phyloP scores from a whole-genome alignment of 345 rosid species.

The Murraya koenigii region DNA sequence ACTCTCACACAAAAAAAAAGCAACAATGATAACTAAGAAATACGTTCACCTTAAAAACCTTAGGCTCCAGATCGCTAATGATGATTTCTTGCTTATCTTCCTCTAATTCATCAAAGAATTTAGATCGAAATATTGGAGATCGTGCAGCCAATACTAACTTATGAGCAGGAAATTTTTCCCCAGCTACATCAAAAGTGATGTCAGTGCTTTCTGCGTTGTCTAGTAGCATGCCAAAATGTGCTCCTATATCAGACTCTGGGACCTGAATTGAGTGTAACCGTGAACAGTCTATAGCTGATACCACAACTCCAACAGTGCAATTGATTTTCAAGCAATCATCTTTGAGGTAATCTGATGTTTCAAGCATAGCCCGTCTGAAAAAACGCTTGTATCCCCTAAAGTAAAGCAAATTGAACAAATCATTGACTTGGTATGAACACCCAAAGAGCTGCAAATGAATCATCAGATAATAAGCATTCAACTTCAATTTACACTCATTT shows the following conservation, averaged over 20 bases:
- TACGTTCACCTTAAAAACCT: slow-evolving; percentile 51
- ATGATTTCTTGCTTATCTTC: slow-evolving; percentile 40
- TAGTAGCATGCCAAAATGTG: slow-evolving; percentile 53
- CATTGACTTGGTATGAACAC: not conserved
- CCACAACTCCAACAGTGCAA: slow-evolving; percentile 73
- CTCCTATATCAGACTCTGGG: slow-evolving; percentile 61
- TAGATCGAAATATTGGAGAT: slow-evolving; percentile 48
- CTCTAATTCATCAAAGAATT: slow-evolving; percentile 33
- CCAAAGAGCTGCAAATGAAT: not conserved
- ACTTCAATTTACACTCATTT: not conserved
- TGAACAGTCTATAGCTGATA: slow-evolving; percentile 46
- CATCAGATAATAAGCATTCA: not conserved
- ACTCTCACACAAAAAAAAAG: not conserved
- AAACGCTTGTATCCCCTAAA: slow-evolving; percentile 80
- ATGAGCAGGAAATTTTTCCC: slow-evolving; percentile 59
- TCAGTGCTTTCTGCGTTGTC: slow-evolving; percentile 62
- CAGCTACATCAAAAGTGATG: slow-evolving; percentile 53
- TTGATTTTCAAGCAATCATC: slow-evolving; percentile 65
- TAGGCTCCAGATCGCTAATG: slow-evolving; percentile 48
- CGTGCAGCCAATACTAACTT: slow-evolving; percentile 69
- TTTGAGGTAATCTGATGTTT: slow-evolving; percentile 62
- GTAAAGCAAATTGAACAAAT: slow-evolving; percentile 7
- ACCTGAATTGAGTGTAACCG: slow-evolving; percentile 47
- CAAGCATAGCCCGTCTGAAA: slow-evolving; percentile 58
- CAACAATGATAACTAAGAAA: slow-evolving; percentile 2